Percentiles rank a stretch among this genome's conserved stretches.
These are phyloP conservation scores for Annona cherimola DNA, from an alignment of 164 flowering plant species.

Conservation along the genomic window DNA sequence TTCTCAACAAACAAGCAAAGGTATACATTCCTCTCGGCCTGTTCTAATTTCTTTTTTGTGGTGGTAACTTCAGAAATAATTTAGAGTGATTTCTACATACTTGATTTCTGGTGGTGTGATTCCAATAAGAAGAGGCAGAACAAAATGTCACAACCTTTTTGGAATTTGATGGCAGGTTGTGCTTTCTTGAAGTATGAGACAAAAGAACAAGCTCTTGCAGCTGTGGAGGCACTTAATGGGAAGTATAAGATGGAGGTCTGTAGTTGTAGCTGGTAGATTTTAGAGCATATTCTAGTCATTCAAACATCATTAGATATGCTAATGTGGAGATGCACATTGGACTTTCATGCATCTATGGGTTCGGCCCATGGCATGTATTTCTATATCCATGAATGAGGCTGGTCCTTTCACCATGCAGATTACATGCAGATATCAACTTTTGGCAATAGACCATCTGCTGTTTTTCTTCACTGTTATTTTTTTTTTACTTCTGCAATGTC, in stretches of 20 bases:
- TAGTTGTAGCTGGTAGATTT: conserved; percentile 6
- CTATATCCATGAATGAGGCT: not conserved
- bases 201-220: conserved; percentile 93
- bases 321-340: not conserved
- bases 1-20: conserved; percentile 95
- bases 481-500: not conserved
- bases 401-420: not conserved
- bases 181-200: conserved; percentile 96
- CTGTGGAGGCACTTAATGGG: conserved; percentile 83
- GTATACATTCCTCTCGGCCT: conserved; percentile 21
- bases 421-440: not conserved
- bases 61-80: not conserved
- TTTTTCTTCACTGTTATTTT: not conserved
- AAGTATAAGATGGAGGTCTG: conserved; percentile 96
- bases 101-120: not conserved
- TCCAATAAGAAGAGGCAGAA: not conserved
- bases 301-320: not conserved
- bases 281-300: not conserved
- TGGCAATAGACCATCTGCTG: not conserved
- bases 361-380: not conserved
- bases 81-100: not conserved
- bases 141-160: not conserved
- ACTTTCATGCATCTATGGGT: not conserved
- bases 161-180: conserved; percentile 51
- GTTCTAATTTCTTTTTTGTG: no score